These are phyloP conservation scores for Hygrocybe punicea DNA, from an alignment of 768 basidiomycete species.

Conservation along the genomic window DNA sequence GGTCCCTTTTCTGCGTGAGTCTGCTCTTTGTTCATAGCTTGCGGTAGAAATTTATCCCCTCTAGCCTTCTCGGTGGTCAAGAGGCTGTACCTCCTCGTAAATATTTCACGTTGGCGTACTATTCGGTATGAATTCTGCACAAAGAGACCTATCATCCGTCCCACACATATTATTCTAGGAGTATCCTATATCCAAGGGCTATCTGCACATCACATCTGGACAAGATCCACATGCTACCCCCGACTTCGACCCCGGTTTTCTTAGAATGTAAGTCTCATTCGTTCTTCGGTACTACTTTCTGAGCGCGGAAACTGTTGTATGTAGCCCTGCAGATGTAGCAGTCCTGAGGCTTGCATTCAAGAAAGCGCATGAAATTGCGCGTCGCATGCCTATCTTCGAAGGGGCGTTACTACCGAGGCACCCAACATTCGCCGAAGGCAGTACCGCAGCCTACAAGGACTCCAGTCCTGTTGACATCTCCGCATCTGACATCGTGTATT, in stretches of 20 bases:
- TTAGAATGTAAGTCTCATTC: constrained; percentile 38
- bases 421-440: constrained; percentile 38
- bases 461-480: constrained; percentile 31
- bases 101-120: constrained; percentile 20
- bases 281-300: not conserved
- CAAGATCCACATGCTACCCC: constrained; percentile 40
- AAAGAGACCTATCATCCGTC: not conserved
- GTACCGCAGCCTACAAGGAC: constrained; percentile 26
- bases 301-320: not conserved
- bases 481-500: constrained; percentile 41
- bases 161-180: constrained; percentile 21
- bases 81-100: constrained; percentile 20
- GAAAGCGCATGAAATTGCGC: constrained; percentile 47
- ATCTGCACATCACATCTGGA: constrained; percentile 46
- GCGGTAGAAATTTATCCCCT: not conserved
- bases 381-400: constrained; percentile 48
- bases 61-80: constrained; percentile 19
- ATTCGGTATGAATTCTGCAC: constrained; percentile 12
- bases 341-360: constrained; percentile 55
- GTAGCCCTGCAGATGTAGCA: constrained; percentile 43
- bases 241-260: constrained; percentile 46
- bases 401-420: constrained; percentile 38
- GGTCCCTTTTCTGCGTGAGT: constrained; percentile 42
- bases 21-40: not conserved
- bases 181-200: constrained; percentile 49